Evolutionary conservation across 257 asterid genomes (phyloP).

Genomic region (Coffea eugenioides): DNA sequence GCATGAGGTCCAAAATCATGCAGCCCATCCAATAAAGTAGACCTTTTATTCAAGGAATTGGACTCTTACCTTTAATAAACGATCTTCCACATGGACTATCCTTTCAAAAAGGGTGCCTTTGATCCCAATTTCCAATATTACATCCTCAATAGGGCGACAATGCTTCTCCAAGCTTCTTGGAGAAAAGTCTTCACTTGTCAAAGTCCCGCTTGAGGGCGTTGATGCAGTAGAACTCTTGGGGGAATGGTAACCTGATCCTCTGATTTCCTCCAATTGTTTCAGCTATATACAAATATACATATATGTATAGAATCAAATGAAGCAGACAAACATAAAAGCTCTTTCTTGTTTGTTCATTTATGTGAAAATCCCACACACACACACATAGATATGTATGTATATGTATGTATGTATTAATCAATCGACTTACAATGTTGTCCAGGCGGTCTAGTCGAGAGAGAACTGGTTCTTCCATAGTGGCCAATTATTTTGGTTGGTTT

Average conservation of each 20-base stretch:
- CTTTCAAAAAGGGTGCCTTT: constrained; percentile 67
- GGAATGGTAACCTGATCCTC: constrained; percentile 35
- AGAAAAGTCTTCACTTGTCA: constrained; percentile 47
- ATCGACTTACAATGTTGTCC: constrained; percentile 46
- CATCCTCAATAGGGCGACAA: constrained; percentile 64
- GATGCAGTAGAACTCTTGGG: constrained; percentile 58
- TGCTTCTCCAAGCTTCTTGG: constrained; percentile 52
- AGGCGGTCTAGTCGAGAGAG: constrained; percentile 59
- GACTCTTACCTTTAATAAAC: constrained; percentile 49
- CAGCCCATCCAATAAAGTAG: background rate
- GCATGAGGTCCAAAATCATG: background rate
- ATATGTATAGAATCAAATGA: background rate
- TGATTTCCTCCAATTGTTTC: constrained; percentile 53
- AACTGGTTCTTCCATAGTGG: constrained; percentile 55
- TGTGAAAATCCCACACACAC: background rate
- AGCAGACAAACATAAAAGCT: background rate
- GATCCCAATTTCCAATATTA: constrained; percentile 48
- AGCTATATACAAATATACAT: constrained; percentile 25
- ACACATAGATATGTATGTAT: no score
- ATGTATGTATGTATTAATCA: no score
- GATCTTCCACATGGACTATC: constrained; percentile 56
- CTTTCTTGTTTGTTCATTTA: background rate
- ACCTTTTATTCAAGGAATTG: background rate
- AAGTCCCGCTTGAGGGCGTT: constrained; percentile 35
- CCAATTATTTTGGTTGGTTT: constrained; percentile 7